A percentile compares a stretch with the other conserved stretches of the same genome.
phyloP scores from a whole-genome alignment of 2,329 filamentous ascomycete genomes.

The Myriosclerotinia curreyana region DNA sequence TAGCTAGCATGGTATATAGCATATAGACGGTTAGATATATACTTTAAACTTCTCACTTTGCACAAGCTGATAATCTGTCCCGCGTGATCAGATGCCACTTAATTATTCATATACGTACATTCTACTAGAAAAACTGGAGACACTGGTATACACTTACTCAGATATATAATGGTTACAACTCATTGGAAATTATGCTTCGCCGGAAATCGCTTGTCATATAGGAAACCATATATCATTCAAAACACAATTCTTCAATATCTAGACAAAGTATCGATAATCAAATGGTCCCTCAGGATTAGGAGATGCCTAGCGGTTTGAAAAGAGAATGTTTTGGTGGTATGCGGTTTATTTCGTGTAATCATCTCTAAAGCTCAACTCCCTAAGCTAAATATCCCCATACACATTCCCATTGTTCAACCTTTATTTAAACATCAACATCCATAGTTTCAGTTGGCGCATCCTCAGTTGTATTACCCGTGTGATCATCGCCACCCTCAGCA shows the following conservation, averaged over 20 bases:
- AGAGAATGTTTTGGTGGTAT: too few relatives aligned
- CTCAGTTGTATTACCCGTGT: slow-evolving; percentile 33
- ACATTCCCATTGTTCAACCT: background rate
- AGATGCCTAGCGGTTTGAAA: too few relatives aligned
- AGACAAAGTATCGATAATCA: background rate
- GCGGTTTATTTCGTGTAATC: slow-evolving; percentile 6
- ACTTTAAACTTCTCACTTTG: too few relatives aligned
- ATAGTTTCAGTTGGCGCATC: slow-evolving; percentile 41
- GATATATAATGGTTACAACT: too few relatives aligned
- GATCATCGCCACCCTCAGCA: slow-evolving; percentile 45
- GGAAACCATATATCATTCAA: background rate
- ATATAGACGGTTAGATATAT: background rate
- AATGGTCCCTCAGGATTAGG: too few relatives aligned
- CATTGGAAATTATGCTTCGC: too few relatives aligned
- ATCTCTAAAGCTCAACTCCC: slow-evolving; percentile 2
- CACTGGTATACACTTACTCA: too few relatives aligned
- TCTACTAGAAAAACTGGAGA: too few relatives aligned
- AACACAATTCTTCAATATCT: background rate
- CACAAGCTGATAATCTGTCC: too few relatives aligned
- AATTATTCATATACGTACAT: too few relatives aligned
- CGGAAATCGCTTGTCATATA: too few relatives aligned
- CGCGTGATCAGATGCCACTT: too few relatives aligned
- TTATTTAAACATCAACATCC: slow-evolving; percentile 44
- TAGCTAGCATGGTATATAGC: slow-evolving; percentile 1
- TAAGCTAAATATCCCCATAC: background rate